A percentile compares a stretch with the other conserved stretches of the same genome.
Evolutionary conservation across 1,284 basidiomycete species (phyloP).

Genomic region (Cutaneotrichosporon sp.): DNA sequence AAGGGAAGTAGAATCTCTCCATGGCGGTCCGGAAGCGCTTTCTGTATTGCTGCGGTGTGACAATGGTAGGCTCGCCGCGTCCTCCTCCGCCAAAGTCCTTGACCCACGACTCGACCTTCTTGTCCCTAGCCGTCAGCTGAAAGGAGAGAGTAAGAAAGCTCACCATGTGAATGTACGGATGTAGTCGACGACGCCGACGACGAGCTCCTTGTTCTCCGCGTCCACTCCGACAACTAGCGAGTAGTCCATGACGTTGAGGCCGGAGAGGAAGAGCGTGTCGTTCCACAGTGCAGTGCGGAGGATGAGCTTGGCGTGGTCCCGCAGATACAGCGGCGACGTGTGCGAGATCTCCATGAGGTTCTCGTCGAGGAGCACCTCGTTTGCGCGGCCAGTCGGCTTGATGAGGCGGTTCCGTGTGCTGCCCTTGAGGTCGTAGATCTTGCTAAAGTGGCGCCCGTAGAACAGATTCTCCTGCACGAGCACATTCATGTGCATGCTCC

Average conservation of each 20-base stretch:
- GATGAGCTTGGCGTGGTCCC: conserved; percentile 92
- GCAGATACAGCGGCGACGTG: conserved; percentile 79
- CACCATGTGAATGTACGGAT: conserved; percentile 56
- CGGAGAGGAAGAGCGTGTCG: conserved; percentile 82
- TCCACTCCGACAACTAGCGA: conserved; percentile 94
- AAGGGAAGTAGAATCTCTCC: conserved; percentile 74
- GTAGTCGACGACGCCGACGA: conserved; percentile 86
- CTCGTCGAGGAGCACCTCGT: conserved; percentile 72
- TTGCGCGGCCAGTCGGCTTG: conserved; percentile 82
- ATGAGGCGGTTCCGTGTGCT: conserved; percentile 88
- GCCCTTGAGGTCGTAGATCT: conserved; percentile 94
- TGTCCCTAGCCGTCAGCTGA: conserved; percentile 66
- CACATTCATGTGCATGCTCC: conserved; percentile 88
- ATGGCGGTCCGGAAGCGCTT: conserved; percentile 86
- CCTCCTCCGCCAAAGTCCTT: conserved; percentile 82
- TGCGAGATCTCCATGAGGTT: conserved; percentile 53
- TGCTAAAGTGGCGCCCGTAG: conserved; percentile 82
- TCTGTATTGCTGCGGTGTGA: conserved; percentile 64
- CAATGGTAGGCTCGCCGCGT: conserved; percentile 86
- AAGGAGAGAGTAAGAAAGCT: background rate
- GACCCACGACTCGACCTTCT: conserved; percentile 95
- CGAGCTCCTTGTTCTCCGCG: conserved; percentile 73
- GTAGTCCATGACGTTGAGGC: conserved; percentile 99
- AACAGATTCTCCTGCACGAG: conserved; percentile 98
- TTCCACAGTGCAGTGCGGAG: conserved; percentile 87